Evolutionary conservation across 805 yeast genomes (phyloP).

Genomic region (Saturnispora halmiae): DNA sequence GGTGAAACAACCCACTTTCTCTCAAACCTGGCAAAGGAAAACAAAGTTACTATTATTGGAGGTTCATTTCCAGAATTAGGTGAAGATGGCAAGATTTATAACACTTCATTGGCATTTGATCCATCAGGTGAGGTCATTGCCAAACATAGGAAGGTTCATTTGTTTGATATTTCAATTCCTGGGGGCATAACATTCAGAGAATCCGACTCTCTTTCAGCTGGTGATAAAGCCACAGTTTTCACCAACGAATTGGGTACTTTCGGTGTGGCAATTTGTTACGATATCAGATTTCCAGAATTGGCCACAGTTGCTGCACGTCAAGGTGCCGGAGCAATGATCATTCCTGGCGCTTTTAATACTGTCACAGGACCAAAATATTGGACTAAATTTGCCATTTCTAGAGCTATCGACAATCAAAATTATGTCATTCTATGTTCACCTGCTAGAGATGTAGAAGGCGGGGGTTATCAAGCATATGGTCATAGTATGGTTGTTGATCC

Average conservation of each 20-base stretch:
- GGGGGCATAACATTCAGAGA: constrained; percentile 85
- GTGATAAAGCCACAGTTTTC: constrained; percentile 72
- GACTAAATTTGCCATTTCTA: constrained; percentile 63
- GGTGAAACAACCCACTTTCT: constrained; percentile 62
- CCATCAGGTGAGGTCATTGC: constrained; percentile 71
- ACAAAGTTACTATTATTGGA: constrained; percentile 63
- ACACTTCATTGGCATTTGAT: constrained; percentile 67
- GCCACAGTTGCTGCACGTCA: constrained; percentile 61
- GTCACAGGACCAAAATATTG: constrained; percentile 80
- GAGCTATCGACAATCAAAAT: constrained; percentile 69
- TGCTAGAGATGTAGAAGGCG: constrained; percentile 54
- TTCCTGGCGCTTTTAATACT: constrained; percentile 80
- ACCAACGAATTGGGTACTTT: constrained; percentile 54
- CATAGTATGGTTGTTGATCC: constrained; percentile 60
- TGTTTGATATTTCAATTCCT: constrained; percentile 90
- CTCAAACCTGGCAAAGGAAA: constrained; percentile 54
- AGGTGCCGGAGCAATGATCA: constrained; percentile 65
- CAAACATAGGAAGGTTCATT: constrained; percentile 82
- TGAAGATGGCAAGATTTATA: constrained; percentile 50
- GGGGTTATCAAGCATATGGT: constrained; percentile 57
- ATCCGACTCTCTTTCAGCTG: constrained; percentile 65
- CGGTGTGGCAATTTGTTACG: constrained; percentile 84
- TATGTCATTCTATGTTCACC: constrained; percentile 80
- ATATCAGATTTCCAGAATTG: constrained; percentile 71
- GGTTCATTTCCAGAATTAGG: constrained; percentile 86